These are phyloP conservation scores for Malus domestica DNA, from an alignment of 306 rosid species.

Conservation along the genomic window DNA sequence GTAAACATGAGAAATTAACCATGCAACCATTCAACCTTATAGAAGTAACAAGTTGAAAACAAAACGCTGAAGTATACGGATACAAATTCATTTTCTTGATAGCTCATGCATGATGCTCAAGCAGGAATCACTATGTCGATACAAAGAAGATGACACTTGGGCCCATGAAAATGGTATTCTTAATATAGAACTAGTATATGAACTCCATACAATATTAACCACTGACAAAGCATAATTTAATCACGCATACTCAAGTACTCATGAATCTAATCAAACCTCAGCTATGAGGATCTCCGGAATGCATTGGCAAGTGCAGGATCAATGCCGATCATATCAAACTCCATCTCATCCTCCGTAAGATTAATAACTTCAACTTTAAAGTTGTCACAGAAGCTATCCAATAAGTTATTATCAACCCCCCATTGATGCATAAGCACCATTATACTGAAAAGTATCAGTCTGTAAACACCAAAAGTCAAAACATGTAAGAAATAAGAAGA, in stretches of 20 bases:
- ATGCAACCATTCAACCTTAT: neutral
- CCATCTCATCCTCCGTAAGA: constrained; percentile 50
- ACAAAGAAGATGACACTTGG: neutral
- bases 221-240: neutral
- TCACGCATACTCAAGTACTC: neutral
- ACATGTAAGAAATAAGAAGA: neutral
- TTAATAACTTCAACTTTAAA: constrained; percentile 70
- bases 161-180: neutral
- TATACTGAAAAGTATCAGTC: constrained; percentile 80
- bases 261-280: constrained; percentile 45
- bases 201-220: neutral
- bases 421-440: constrained; percentile 68
- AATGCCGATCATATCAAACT: constrained; percentile 92
- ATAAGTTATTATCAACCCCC: constrained; percentile 61
- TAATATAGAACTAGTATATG: neutral
- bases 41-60: neutral
- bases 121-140: neutral
- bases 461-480: constrained; percentile 30
- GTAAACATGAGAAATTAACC: neutral
- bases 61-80: neutral
- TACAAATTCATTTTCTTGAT: neutral
- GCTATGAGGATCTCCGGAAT: constrained; percentile 88
- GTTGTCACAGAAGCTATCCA: constrained; percentile 57
- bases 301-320: constrained; percentile 94
- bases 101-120: neutral